Evolutionary conservation across 257 asterid species (phyloP), one percentile per base, ranked within the genome.

Genomic region (Solanum ossicruentum): DNA sequence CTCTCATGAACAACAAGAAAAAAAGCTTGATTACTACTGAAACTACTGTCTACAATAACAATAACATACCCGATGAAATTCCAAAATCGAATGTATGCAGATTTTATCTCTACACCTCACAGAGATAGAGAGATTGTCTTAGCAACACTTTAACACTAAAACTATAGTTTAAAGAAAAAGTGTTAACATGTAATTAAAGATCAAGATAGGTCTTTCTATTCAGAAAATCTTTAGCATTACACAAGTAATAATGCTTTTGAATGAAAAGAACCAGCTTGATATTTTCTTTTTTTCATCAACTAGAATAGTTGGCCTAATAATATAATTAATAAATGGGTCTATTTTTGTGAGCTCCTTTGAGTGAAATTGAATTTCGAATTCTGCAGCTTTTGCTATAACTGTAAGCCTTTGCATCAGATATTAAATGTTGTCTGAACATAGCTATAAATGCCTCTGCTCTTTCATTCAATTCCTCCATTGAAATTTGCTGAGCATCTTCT

Each of bases 381-480:
- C 88, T 84, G 84, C 86, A 84, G 79, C 84, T 85, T 47, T 82
- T 86, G n/a, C 90, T 90, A 77, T 26, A 26, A 77, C 65, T 77
- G 52, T 77, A 77, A 9, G 82, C 82, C 92, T 86, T 92, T 2
- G 95, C 95, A 89, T 97, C 98, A 83, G 96, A 89, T 36, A 91
- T 91, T 92, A 95, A 92, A 88, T 97, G 99, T 88, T 92, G 94
- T 92, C 97, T 93, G 84, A 96, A 97, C 98, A 91, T 97, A 32
- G 98, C 88, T 82, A 97, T 97, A 82, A 97, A 95, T 21, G 96
- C 96, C 85, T 97, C 99, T 21, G 88, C 99, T 90, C 93, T 94
- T 89, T 86, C 85, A 84, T 97, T 93, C 90, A 97, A 83, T 69
- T 97, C 99, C 90, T 93, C 97, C 90, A 93, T 89, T 0, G 98